Base-by-base conservation (phyloP, 139 green algal species). In the Coccomyxa sp. region DNA sequence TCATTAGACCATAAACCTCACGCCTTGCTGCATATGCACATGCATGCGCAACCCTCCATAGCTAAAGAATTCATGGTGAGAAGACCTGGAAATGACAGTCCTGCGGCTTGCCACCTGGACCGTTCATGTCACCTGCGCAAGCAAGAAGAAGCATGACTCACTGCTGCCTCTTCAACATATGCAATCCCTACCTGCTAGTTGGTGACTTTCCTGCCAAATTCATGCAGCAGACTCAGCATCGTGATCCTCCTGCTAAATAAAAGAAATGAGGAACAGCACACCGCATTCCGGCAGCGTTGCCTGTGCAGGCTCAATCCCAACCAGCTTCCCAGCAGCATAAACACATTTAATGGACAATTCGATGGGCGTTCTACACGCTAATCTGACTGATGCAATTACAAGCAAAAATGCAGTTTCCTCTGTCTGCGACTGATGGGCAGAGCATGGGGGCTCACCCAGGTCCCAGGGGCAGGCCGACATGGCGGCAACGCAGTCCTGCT, bases 401-500 rank as follows among this genome's bases (percentile, higher is more conserved):
- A 71, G 63, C 21, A 9, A 21, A 71, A 71, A 25, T 71, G 18
- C 63, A 71, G 63, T 71, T 9, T 21, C 63, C 18, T 71, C 21
- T 15, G 63, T n/a, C n/a, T n/a, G n/a, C n/a, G n/a, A n/a, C n/a
- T n/a, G n/a, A n/a, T 71, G 18, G 21, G 63, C 1, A 9, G 9
- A 71, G 38, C 38, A 51, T 51, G 38, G 7, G n/a, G 38, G 38
- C 38, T 51, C 38, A 80, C 1, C 80, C 30, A 57, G n/a, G 30
- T 82, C 63, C 59, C 60, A 76, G 63, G 79, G 79, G 82, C 79
- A 81, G 67, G 84, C 58, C 74, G 68, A 21, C 67, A 83, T 13
- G 30, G 67, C 83, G 83, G 77, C 86, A 81, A 89, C 32, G 57
- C 17, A 31, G 77, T 81, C 77, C 51, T 68, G 77, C 77, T 81